Evolutionary conservation across 345 rosid genomes (phyloP).

Genomic region (Erodium maritimum): DNA sequence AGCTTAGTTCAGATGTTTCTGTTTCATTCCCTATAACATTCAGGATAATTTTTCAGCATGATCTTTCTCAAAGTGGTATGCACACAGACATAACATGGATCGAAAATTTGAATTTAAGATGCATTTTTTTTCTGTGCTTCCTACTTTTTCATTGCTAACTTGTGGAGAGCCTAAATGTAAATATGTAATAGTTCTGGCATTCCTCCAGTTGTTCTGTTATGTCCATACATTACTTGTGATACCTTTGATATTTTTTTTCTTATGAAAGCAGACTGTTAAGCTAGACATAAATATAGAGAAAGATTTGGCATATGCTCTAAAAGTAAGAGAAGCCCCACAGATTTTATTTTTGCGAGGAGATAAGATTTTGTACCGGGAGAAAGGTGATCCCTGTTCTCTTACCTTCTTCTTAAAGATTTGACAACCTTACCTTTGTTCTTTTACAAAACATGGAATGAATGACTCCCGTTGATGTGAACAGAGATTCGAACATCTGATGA

Average conservation of each 20-base stretch:
- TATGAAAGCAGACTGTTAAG: conserved; percentile 59
- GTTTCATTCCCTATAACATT: too few relatives aligned
- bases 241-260: conserved; percentile 1
- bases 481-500: conserved; percentile 68
- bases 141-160: not conserved
- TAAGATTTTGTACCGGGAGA: conserved; percentile 61
- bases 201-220: too few relatives aligned
- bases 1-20: too few relatives aligned
- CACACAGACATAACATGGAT: too few relatives aligned
- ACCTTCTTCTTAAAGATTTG: not conserved
- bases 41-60: too few relatives aligned
- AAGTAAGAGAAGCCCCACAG: conserved; percentile 72
- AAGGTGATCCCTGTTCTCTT: conserved; percentile 32
- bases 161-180: not conserved
- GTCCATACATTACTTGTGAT: conserved; percentile 2
- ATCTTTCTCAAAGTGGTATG: too few relatives aligned
- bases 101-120: too few relatives aligned
- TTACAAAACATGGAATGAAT: not conserved
- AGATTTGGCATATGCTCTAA: conserved; percentile 91
- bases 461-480: conserved; percentile 10
- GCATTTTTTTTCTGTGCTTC: not conserved
- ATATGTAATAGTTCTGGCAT: conserved; percentile 5
- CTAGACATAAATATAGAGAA: conserved; percentile 76
- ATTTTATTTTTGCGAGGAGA: conserved; percentile 67
- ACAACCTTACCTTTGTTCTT: not conserved